Percentiles rank a stretch among this genome's conserved stretches.
phyloP scores from a whole-genome alignment of 1,139 yeast species.

The Debaryomyces robertsiae region DNA sequence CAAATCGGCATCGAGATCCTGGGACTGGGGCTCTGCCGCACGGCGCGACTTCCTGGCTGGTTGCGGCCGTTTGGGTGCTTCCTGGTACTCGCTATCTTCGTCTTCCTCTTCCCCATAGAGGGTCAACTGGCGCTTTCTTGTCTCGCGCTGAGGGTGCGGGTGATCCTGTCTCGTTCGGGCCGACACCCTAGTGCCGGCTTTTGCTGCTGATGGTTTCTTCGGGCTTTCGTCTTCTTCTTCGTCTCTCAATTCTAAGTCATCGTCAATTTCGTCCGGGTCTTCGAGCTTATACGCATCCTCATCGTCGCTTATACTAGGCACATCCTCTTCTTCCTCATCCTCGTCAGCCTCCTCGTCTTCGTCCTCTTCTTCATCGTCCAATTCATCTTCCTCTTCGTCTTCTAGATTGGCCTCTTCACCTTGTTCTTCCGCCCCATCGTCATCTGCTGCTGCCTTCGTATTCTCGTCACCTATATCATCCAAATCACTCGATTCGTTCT shows the following conservation, averaged over 20 bases:
- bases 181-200: constrained; percentile 5
- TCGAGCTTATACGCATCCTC: constrained; percentile 40
- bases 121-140: constrained; percentile 35
- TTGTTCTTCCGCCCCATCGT: constrained; percentile 14
- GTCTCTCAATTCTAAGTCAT: constrained; percentile 40
- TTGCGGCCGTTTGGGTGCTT: constrained; percentile 7
- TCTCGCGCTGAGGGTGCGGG: constrained; percentile 21
- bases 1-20: constrained; percentile 41
- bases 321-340: constrained; percentile 30
- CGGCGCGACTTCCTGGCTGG: constrained; percentile 10
- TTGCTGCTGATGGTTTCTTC: constrained; percentile 11
- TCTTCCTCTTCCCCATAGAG: constrained; percentile 36
- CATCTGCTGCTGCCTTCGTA: constrained; percentile 9
- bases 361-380: constrained; percentile 26
- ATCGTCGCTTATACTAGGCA: constrained; percentile 29
- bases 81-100: constrained; percentile 25
- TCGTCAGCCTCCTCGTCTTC: constrained; percentile 26
- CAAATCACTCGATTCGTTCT: constrained; percentile 5
- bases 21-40: constrained; percentile 20
- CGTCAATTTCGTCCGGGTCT: constrained; percentile 46
- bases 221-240: constrained; percentile 29
- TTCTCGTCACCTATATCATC: constrained; percentile 10
- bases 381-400: constrained; percentile 23
- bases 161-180: constrained; percentile 12
- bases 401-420: constrained; percentile 20